Base-by-base conservation (phyloP, 2,329 filamentous ascomycete species). In the Knoxdaviesia proteae region DNA sequence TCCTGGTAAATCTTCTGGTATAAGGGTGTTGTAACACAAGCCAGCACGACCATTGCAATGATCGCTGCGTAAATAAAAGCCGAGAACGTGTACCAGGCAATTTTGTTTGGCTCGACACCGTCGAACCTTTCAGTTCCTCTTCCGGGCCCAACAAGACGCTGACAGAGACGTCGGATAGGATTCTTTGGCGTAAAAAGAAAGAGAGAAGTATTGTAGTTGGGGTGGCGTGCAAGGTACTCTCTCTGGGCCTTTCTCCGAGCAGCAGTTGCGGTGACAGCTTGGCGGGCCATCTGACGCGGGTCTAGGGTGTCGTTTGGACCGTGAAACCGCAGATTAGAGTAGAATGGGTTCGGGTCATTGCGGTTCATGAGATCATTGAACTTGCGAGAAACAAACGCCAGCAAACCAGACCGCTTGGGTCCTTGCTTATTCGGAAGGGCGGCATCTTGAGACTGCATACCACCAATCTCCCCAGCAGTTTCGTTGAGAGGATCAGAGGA, bases 41-140 rank as follows among this genome's bases (percentile, higher is more conserved):
- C 90, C 42, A 98, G 70, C 38, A 94, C 61, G n/a, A 98, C 90
- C 92, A 98, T 98, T 41, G 84, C 83, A 37, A 96, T 83, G 48
- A 98, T 94, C 9, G 84, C 81, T 30, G 80, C 77, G 56, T 98
- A 98, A 44, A 96, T 83, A 52, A 98, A 81, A 4, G 84, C 84
- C 1, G 90, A 94, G 56, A 96, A 93, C 0, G 74, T 66, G 55
- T 94, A 94, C 87, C 90, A 98, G 6, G 90, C 69, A 5, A 82
- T 74, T 49, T 84, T 86, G 50, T 90, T 88, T 0, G 90, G 90
- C 46, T 86, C 77, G 1, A 92, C 75, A 9, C 90, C 90, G 57
- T 96, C 84, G 48, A 93, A 80, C 38, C 90, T 78, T 56, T 92
- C 81, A 38, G 67, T 71, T 6, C 90, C 92, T 47, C 90, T 77